phyloP scores from a whole-genome alignment of 805 yeast species.

The Wickerhamomyces strasburgensis region DNA sequence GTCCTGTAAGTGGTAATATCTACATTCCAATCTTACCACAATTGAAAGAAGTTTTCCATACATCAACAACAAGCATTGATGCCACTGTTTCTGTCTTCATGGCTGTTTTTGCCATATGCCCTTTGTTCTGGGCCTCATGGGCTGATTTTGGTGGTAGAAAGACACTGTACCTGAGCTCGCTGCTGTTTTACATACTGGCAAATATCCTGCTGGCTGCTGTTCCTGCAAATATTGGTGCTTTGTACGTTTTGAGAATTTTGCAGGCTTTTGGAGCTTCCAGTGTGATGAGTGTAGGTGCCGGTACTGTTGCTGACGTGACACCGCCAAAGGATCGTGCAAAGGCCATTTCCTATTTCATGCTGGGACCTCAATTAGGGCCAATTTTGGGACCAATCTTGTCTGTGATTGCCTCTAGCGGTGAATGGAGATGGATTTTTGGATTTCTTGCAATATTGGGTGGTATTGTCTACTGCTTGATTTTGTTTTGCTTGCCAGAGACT shows the following conservation, averaged over 20 bases:
- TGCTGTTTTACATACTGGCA: constrained; percentile 51
- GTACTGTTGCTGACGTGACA: constrained; percentile 76
- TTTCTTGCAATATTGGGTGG: constrained; percentile 67
- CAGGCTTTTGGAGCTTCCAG: constrained; percentile 84
- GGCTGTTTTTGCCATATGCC: constrained; percentile 52
- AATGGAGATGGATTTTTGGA: constrained; percentile 83
- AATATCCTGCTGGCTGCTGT: constrained; percentile 59
- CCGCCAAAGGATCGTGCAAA: constrained; percentile 65
- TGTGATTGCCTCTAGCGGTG: constrained; percentile 61
- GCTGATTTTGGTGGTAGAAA: constrained; percentile 62
- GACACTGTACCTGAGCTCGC: constrained; percentile 55
- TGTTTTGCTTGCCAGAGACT: constrained; percentile 75
- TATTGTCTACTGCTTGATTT: constrained; percentile 42
- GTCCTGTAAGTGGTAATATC: constrained; percentile 54
- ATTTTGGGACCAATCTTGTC: constrained; percentile 82
- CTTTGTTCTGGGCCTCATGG: constrained; percentile 50
- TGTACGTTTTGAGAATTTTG: constrained; percentile 60
- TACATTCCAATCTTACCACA: constrained; percentile 51
- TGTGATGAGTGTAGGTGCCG: constrained; percentile 89
- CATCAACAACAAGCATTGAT: constrained; percentile 40
- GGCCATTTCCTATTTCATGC: constrained; percentile 78
- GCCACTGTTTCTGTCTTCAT: constrained; percentile 56
- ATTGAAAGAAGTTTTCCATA: constrained; percentile 35
- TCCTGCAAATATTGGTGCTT: constrained; percentile 64
- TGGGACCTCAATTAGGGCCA: constrained; percentile 88